These are phyloP conservation scores for Effrenium voratum DNA, from an alignment of 73 alveolate species.

Conservation along the genomic window DNA sequence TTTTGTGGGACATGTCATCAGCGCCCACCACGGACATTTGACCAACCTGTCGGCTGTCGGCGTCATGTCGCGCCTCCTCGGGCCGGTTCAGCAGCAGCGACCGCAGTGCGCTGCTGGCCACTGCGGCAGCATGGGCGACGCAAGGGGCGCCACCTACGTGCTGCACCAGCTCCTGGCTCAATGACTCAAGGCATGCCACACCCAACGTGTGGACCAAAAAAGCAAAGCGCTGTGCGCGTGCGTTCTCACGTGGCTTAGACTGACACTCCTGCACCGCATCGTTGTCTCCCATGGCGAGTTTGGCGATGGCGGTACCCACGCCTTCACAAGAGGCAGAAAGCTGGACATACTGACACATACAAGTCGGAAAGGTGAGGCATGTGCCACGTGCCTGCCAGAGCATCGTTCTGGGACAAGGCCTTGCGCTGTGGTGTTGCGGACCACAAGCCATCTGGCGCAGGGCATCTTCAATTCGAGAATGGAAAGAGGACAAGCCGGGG, in stretches of 20 bases:
- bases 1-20: no score
- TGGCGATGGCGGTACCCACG: constrained; percentile 56
- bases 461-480: no score
- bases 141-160: constrained; percentile 76
- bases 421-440: constrained; percentile 17
- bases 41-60: no score
- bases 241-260: neutral
- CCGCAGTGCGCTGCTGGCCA: constrained; percentile 66
- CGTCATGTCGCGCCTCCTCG: constrained; percentile 66
- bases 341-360: neutral
- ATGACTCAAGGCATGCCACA: no score
- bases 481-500: no score
- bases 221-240: no score
- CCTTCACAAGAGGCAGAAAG: neutral
- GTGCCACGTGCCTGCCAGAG: constrained; percentile 14
- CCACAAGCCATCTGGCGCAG: neutral
- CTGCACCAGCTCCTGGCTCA: constrained; percentile 48
- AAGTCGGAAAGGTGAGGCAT: neutral
- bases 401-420: constrained; percentile 56
- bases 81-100: constrained; percentile 26
- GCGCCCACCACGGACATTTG: no score
- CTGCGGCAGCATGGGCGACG: constrained; percentile 68
- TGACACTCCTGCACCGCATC: constrained; percentile 25
- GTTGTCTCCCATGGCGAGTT: constrained; percentile 69
- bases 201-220: no score